Evolutionary conservation across 2,329 filamentous ascomycete species (phyloP), one percentile per base, ranked within the genome.

Genomic region (Tolypocladium capitatum): DNA sequence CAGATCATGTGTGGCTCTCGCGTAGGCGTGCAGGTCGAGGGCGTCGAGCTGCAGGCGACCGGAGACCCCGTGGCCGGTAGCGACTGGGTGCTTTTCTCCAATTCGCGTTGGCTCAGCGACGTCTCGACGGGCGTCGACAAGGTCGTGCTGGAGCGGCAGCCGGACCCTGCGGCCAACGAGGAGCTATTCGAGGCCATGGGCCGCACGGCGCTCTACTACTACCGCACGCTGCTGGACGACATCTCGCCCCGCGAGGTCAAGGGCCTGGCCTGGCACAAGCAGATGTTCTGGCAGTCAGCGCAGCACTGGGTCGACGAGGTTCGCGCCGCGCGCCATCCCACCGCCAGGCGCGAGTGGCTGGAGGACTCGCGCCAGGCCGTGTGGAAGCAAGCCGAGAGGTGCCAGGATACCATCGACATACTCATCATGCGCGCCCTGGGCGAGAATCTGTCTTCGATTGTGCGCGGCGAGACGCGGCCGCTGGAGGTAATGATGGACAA

Each of bases 401-500:
- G 38, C 38, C 38, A 41, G 24, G 11, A 41, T 2, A 24, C 38
- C 24, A 41, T 41, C 24, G 38, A 41, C 38, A 41, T 41, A 8
- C 38, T 3, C 4, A 41, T 41, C 38, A 41, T 41, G 38, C 38
- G 38, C 14, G 38, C 38, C 9, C 38, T 41, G 24, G 38, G 38
- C 38, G 38, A 41, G 24, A 41, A 41, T 4, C 16, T 41, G 21
- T 24, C 54, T 2, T 49, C 46, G 4, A 64, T 69, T 30, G 53
- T 68, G 5, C 48, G 53, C 4, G 61, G 60, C 2, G 57, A 61
- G 34, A 53, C 60, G 10, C 60, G 68, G 44, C 62, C 65, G 0
- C 54, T 68, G 0, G 57, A 63, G 40, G 53, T 69, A 14, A 60
- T 68, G 46, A 62, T 67, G 46, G 57, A 62, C 31, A 56, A 61